These are phyloP conservation scores for Leucocoprinus leucothites DNA, from an alignment of 768 basidiomycete species.

Conservation along the genomic window DNA sequence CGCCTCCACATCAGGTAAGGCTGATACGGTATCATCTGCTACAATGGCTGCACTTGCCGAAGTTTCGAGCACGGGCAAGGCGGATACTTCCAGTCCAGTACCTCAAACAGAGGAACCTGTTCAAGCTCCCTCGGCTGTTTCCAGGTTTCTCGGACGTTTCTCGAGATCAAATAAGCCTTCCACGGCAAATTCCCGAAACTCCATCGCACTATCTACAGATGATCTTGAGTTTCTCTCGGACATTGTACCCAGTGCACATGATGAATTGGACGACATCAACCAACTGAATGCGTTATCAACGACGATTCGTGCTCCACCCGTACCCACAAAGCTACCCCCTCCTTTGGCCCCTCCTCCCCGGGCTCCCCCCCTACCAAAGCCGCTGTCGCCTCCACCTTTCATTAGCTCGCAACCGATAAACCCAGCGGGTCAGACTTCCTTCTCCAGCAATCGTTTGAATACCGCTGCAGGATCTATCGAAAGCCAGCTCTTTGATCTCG, in stretches of 20 bases:
- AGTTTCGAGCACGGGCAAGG: not conserved
- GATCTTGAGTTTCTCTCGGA: constrained; percentile 83
- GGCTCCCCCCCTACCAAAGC: constrained; percentile 16
- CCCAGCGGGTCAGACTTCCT: not conserved
- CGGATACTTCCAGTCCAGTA: not conserved
- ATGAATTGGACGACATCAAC: constrained; percentile 32
- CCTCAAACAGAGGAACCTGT: constrained; percentile 20
- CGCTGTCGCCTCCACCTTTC: not conserved
- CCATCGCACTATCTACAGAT: constrained; percentile 70
- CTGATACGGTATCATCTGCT: constrained; percentile 1
- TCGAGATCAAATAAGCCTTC: constrained; percentile 42
- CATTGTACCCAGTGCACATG: constrained; percentile 54
- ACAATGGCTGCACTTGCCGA: constrained; percentile 1
- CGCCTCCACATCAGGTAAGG: constrained; percentile 7
- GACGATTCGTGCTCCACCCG: constrained; percentile 40
- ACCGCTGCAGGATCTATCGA: not conserved
- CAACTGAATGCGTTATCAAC: constrained; percentile 36
- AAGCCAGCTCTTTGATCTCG: not conserved
- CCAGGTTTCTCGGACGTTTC: constrained; percentile 80
- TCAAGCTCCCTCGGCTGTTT: constrained; percentile 65
- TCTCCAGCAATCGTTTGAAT: not conserved
- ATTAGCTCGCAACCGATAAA: not conserved
- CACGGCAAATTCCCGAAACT: constrained; percentile 38
- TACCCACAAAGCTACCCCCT: constrained; percentile 43
- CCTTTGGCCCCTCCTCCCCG: constrained; percentile 38